These are phyloP conservation scores for Fusarium chlamydosporum DNA, from an alignment of 2,329 filamentous ascomycete genomes.

Conservation along the genomic window DNA sequence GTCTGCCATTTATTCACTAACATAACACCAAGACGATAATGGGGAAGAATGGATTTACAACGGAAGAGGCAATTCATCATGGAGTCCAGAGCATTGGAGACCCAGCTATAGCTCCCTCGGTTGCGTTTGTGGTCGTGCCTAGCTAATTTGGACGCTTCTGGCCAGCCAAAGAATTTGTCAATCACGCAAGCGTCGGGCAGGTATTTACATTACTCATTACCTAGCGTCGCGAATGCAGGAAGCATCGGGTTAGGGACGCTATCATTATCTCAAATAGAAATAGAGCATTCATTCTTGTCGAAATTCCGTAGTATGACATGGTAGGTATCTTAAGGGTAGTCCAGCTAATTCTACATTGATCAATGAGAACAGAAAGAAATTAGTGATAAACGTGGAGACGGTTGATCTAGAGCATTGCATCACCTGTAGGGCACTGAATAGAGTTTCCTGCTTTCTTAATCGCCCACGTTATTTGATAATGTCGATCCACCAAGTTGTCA, in stretches of 20 bases:
- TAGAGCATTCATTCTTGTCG: neutral
- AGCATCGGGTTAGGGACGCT: neutral
- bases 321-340: neutral
- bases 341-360: neutral
- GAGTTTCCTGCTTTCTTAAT: slow-evolving; percentile 13
- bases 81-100: neutral
- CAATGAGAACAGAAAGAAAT: neutral
- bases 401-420: slow-evolving; percentile 14
- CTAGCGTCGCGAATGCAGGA: neutral
- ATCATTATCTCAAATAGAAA: neutral
- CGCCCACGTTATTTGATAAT: neutral
- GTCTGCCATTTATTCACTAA: neutral
- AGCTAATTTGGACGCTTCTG: slow-evolving; percentile 2
- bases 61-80: neutral
- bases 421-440: slow-evolving; percentile 11
- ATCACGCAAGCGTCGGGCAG: neutral
- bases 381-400: neutral
- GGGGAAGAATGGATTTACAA: neutral
- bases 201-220: slow-evolving; percentile 4
- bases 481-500: slow-evolving; percentile 8
- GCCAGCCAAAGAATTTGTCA: slow-evolving; percentile 25
- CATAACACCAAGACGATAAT: neutral
- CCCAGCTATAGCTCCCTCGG: neutral
- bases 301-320: neutral
- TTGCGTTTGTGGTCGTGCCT: neutral